Evolutionary conservation across 495 filamentous ascomycete species (phyloP).

Genomic region (Aspergillus heteromorphus): DNA sequence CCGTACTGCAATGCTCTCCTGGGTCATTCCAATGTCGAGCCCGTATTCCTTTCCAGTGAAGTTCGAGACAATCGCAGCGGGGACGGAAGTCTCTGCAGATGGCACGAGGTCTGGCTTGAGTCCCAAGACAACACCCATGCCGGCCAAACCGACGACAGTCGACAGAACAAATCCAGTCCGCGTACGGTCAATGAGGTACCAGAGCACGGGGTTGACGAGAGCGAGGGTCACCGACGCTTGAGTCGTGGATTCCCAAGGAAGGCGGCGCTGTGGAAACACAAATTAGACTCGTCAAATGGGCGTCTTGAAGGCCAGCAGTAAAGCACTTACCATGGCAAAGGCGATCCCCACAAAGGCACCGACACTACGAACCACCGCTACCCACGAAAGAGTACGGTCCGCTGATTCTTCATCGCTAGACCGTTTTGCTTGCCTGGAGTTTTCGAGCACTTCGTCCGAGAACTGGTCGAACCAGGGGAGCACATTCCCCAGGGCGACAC

Average conservation of each 20-base stretch:
- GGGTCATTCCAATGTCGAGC: constrained; percentile 53
- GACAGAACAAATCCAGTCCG: constrained; percentile 76
- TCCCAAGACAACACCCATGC: constrained; percentile 65
- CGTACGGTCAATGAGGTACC: constrained; percentile 93
- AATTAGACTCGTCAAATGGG: constrained; percentile 14
- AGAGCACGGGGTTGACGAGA: constrained; percentile 87
- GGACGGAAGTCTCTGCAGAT: constrained; percentile 42
- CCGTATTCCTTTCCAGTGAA: constrained; percentile 32
- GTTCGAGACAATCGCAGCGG: constrained; percentile 22
- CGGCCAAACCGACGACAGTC: constrained; percentile 61
- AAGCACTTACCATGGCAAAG: constrained; percentile 80
- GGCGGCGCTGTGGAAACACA: constrained; percentile 55
- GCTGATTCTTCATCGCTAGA: constrained; percentile 23
- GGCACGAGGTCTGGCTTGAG: constrained; percentile 75
- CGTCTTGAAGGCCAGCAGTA: not conserved
- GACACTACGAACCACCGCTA: constrained; percentile 74
- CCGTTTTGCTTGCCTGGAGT: constrained; percentile 16
- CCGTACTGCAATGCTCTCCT: constrained; percentile 70
- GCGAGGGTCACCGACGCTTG: constrained; percentile 89
- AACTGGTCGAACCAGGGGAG: constrained; percentile 80
- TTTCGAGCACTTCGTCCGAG: constrained; percentile 37
- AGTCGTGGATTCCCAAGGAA: constrained; percentile 89
- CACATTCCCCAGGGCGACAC: constrained; percentile 68
- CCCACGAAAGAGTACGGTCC: constrained; percentile 61
- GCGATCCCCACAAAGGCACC: constrained; percentile 95